Base-by-base conservation (phyloP, 257 asterid genomes). In the Petunia secreta region DNA sequence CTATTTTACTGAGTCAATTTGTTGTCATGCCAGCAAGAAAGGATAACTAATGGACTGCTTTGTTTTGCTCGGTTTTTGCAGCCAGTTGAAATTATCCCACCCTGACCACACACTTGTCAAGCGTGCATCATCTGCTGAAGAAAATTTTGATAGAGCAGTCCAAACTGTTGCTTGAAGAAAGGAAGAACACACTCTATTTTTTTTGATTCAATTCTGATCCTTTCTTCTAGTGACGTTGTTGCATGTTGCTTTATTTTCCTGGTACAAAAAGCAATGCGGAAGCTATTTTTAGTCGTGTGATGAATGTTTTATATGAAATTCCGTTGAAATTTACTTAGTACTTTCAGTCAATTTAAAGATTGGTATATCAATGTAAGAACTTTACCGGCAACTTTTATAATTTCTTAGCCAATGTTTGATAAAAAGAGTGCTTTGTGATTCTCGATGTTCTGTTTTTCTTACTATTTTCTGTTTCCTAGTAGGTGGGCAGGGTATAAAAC, bases 21-120 rank as follows among this genome's bases (percentile, higher is more conserved):
- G 57, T 16, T 43, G 57, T 46, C 62, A 6, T 11, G 77, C 44
- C 50, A 50, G 44, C 46, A 48, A 71, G 60, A 71, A 71, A 48
- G 2, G 43, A 10, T 63, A 37, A 10, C 43, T 59, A 63, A 69
- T 63, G 50, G 46, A 52, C 34, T 82, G 67, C 79, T 37, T 73
- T 77, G 37, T 66, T 67, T 67, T 13, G 37, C 15, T 80, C 54
- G 8, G 73, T 11, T 76, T 84, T 78, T 84, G 85, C 97, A 94
- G 98, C 88, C 98, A 94, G 86, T 84, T 94, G 92, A 94, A 90
- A 84, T 80, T 94, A 81, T 88, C 97, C 4, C 91, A 92, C 85
- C 97, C 97, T 36, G 92, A 90, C 25, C 98, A 94, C 88, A 53
- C 85, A 79, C 97, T 94, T 36, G 92, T 89, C 36, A 91, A 88